A percentile compares a stretch with the other conserved stretches of the same genome.
Evolutionary conservation across 139 green algal species (phyloP).

Genomic region (Chlorella sp.): DNA sequence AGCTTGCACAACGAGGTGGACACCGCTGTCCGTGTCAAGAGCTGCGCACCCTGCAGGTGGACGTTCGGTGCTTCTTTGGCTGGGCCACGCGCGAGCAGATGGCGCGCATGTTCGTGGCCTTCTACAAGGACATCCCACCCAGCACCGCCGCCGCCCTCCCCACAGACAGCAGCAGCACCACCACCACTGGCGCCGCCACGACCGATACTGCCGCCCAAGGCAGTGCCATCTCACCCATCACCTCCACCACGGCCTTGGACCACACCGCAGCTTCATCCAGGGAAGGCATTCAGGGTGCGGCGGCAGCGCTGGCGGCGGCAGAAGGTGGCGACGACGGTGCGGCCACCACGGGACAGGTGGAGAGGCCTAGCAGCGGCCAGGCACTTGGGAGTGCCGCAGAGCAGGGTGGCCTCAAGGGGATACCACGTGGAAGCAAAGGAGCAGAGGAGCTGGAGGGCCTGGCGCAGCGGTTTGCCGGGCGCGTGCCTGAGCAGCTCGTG

Average conservation of each 20-base stretch:
- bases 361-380: background rate
- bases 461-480: constrained; percentile 11
- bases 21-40: constrained; percentile 7
- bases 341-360: background rate
- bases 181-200: background rate
- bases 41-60: too few species aligned
- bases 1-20: background rate
- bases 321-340: background rate
- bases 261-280: background rate
- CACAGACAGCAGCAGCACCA: background rate
- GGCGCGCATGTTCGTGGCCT: constrained; percentile 13
- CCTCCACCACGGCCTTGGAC: background rate
- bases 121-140: constrained; percentile 15
- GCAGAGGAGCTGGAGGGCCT: constrained; percentile 5
- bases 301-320: background rate
- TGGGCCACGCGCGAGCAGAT: constrained; percentile 10
- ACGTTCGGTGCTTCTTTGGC: constrained; percentile 10
- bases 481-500: constrained; percentile 3
- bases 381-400: background rate
- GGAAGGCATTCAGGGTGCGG: background rate
- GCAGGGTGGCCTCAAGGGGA: too few species aligned
- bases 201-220: background rate
- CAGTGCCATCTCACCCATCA: background rate
- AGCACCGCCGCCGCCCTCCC: background rate
- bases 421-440: too few species aligned